These are phyloP conservation scores for Salix brachista DNA, from an alignment of 345 rosid species.

Conservation along the genomic window DNA sequence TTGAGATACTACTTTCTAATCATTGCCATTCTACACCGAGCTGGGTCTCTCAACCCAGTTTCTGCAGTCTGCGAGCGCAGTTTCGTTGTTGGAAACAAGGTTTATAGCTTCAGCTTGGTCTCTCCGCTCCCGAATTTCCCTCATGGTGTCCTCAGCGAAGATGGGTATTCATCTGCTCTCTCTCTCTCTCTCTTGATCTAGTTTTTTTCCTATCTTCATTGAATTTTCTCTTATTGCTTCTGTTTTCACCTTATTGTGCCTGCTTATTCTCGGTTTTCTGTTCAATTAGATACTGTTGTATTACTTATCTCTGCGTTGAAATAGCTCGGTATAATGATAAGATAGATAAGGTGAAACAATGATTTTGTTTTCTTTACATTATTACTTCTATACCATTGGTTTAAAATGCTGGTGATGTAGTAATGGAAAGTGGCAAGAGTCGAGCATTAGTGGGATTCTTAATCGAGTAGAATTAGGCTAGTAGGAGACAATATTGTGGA, in stretches of 20 bases:
- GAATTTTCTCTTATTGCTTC: not conserved
- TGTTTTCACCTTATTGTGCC: not conserved
- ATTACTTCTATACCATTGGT: too few relatives aligned
- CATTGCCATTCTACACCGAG: constrained; percentile 25
- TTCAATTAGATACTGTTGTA: not conserved
- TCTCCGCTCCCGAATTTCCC: constrained; percentile 63
- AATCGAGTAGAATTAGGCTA: too few relatives aligned
- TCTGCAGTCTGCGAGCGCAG: constrained; percentile 55
- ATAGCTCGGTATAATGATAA: not conserved
- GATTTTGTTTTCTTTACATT: not conserved
- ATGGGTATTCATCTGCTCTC: constrained; percentile 54
- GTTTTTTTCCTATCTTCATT: not conserved
- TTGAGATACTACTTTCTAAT: constrained; percentile 27
- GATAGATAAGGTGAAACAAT: not conserved
- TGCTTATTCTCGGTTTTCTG: not conserved
- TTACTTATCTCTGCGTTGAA: not conserved
- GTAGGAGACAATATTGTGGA: too few relatives aligned
- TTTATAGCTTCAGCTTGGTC: constrained; percentile 65
- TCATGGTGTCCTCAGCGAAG: constrained; percentile 94
- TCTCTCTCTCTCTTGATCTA: constrained; percentile 19
- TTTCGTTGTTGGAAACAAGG: constrained; percentile 41
- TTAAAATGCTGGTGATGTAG: too few relatives aligned
- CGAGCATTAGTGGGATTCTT: too few relatives aligned
- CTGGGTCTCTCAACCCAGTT: constrained; percentile 25
- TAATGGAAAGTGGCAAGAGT: too few relatives aligned